These are phyloP conservation scores for Physcomitrium patens DNA, from an alignment of 225 moss, liverwort and hornwort species.

Conservation along the genomic window DNA sequence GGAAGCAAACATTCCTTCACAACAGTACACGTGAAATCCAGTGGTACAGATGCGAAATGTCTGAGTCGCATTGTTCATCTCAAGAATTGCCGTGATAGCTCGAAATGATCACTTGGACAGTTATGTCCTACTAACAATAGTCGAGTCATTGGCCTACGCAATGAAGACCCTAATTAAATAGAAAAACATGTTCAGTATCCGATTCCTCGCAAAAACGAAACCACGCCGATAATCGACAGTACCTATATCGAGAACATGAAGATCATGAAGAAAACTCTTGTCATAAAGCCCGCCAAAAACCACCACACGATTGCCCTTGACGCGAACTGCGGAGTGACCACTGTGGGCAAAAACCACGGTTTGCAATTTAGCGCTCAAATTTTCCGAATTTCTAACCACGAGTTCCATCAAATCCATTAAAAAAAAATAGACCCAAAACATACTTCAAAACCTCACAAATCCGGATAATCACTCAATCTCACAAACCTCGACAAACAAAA, in stretches of 20 bases:
- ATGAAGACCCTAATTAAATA: conserved; percentile 16
- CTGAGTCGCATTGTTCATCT: neutral
- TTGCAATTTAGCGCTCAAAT: conserved; percentile 25
- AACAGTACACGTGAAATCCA: conserved; percentile 10
- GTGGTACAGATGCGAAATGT: conserved; percentile 1
- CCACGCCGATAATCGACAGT: conserved; percentile 8
- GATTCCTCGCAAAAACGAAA: conserved; percentile 7
- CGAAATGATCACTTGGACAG: conserved; percentile 11
- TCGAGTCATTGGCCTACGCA: neutral
- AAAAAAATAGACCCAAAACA: conserved; percentile 24
- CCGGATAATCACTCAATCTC: neutral
- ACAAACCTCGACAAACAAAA: conserved; percentile 13
- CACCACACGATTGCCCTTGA: conserved; percentile 77
- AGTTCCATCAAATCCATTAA: conserved; percentile 4
- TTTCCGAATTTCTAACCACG: conserved; percentile 6
- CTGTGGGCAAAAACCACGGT: conserved; percentile 49
- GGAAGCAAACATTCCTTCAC: conserved; percentile 10
- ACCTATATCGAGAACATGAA: conserved; percentile 92
- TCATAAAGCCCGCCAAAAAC: conserved; percentile 92
- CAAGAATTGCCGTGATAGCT: conserved; percentile 10
- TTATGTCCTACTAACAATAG: conserved; percentile 9
- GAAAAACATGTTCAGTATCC: neutral
- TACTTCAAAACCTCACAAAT: neutral
- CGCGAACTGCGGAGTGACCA: conserved; percentile 90
- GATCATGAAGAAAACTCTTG: conserved; percentile 79